These are phyloP conservation scores for Entonaema liquescens DNA, from an alignment of 495 filamentous ascomycete genomes.

Conservation along the genomic window DNA sequence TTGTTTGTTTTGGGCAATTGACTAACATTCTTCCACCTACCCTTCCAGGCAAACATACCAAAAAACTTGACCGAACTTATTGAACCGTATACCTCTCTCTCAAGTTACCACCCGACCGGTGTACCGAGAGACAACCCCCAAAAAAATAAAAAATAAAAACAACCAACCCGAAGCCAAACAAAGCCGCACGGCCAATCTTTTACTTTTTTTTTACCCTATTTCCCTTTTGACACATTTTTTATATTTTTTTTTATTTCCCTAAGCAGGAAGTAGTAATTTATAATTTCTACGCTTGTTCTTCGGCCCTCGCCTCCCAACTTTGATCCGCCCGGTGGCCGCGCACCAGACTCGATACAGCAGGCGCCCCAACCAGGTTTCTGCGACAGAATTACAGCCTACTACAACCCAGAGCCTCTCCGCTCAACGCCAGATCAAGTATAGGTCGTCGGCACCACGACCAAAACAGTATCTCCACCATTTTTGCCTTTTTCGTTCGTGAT, in stretches of 20 bases:
- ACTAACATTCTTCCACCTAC: slow-evolving; percentile 38
- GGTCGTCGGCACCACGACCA: slow-evolving; percentile 66
- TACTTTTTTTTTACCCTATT: slow-evolving; percentile 26
- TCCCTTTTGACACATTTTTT: slow-evolving; percentile 21
- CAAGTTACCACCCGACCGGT: slow-evolving; percentile 27
- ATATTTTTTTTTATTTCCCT: slow-evolving; percentile 27
- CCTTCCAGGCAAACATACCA: slow-evolving; percentile 31
- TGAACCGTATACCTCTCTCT: neutral
- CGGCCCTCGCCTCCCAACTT: slow-evolving; percentile 53
- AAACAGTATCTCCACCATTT: slow-evolving; percentile 63
- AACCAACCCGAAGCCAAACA: slow-evolving; percentile 18
- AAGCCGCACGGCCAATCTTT: slow-evolving; percentile 16
- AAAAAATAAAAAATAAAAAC: slow-evolving; percentile 47
- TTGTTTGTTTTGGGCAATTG: slow-evolving; percentile 41
- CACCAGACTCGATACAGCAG: slow-evolving; percentile 64
- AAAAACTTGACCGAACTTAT: slow-evolving; percentile 7
- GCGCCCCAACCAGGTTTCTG: slow-evolving; percentile 62
- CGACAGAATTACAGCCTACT: slow-evolving; percentile 57
- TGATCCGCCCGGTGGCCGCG: slow-evolving; percentile 50
- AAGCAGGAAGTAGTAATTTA: slow-evolving; percentile 40
- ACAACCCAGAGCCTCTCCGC: slow-evolving; percentile 56
- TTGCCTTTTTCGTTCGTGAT: slow-evolving; percentile 62
- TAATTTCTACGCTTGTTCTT: slow-evolving; percentile 39
- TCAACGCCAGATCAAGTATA: slow-evolving; percentile 66
- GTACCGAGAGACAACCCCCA: slow-evolving; percentile 41